phyloP scores from a whole-genome alignment of 345 rosid species.

The Reutealis trisperma region DNA sequence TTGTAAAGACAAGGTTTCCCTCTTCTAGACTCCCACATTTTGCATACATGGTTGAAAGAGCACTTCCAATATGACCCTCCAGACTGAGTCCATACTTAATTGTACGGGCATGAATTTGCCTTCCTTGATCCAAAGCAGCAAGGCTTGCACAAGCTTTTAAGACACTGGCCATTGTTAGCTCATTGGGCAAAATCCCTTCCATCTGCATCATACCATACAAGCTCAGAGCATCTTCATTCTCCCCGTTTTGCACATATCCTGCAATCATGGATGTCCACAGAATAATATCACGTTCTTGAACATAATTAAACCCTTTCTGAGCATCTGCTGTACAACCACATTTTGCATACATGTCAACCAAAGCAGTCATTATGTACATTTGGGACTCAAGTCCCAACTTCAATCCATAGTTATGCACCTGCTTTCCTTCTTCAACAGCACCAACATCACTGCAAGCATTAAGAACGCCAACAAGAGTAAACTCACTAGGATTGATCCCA shows the following conservation, averaged over 20 bases:
- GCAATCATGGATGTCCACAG: conserved; percentile 37
- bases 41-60: conserved; percentile 34
- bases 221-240: conserved; percentile 30
- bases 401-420: conserved; percentile 57
- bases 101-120: conserved; percentile 27
- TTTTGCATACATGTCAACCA: conserved; percentile 35
- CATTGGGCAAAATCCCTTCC: conserved; percentile 30
- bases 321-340: conserved; percentile 25
- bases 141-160: conserved; percentile 33
- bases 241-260: conserved; percentile 32
- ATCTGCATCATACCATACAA: conserved; percentile 28
- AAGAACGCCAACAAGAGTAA: conserved; percentile 72
- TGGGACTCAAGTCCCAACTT: conserved; percentile 70
- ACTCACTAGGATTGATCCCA: conserved; percentile 64
- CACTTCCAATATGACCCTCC: conserved; percentile 23
- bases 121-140: conserved; percentile 34
- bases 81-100: conserved; percentile 28
- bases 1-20: conserved; percentile 19
- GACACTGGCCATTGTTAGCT: conserved; percentile 35
- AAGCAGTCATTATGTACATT: conserved; percentile 50
- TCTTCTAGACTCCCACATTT: conserved; percentile 33
- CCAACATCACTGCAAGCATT: conserved; percentile 72
- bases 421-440: conserved; percentile 67
- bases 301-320: conserved; percentile 18
- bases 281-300: conserved; percentile 27